Base-by-base conservation (phyloP, 1,139 yeast genomes). In the Maudiozyma humilis region DNA sequence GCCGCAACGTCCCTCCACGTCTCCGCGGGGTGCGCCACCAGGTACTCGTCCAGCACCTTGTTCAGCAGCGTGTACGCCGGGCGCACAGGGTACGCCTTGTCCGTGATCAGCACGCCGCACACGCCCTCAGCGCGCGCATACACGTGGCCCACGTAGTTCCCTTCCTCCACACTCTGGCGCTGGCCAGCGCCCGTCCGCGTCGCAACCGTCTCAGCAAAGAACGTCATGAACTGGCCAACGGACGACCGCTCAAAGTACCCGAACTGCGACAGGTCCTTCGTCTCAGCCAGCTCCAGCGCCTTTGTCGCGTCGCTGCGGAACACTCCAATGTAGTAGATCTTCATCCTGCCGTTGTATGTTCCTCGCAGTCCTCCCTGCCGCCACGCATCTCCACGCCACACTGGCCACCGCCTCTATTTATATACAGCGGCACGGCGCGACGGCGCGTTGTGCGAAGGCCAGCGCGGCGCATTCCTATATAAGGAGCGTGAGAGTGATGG, bases 61-160 rank as follows among this genome's bases (percentile, higher is more conserved):
- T 89, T 91, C 59, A 91, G 75, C 51, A 91, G 71, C 2, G 96
- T 83, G 67, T 87, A 91, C 1, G 96, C 98, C n/a, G 96, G 97
- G 62, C 98, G 77, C 17, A 86, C 89, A 2, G 98, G 98, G 65
- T 91, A 91, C 56, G 91, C 96, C 64, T 84, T 84, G 64, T 91
- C 99, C 41, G 95, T 79, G 62, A 93, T 85, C 48, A 91, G 69
- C 25, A 91, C 95, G 51, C 95, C 95, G n/a, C 95, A 84, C 40
- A 91, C 63, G 1, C 97, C 97, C 65, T 93, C 98, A 30, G 83
- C 68, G 53, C 97, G 76, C 20, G 89, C 81, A 63, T 84, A 91
- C 0, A 91, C 91, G 64, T 93, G 98, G 7, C 96, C 97, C 17
- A 86, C 75, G 62, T 89, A 89, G 63, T 68, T 68, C 41, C 93